These are phyloP conservation scores for Knufia petricola DNA, from an alignment of 2,329 filamentous ascomycete genomes.

Conservation along the genomic window DNA sequence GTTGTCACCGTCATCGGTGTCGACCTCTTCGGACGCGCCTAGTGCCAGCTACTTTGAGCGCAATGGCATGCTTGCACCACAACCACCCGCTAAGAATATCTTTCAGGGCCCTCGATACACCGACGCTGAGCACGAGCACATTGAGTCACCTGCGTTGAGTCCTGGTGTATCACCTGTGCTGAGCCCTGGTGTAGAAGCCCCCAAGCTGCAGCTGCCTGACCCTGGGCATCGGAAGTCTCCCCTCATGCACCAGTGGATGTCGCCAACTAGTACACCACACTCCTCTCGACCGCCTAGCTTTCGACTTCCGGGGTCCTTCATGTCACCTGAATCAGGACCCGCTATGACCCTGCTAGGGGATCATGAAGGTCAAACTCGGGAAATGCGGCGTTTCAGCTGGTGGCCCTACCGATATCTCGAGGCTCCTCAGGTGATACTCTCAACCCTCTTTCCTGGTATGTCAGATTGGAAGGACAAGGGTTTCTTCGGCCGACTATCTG, in stretches of 20 bases:
- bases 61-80: constrained; percentile 8
- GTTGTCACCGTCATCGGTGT: constrained; percentile 3
- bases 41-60: neutral
- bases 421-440: constrained; percentile 58
- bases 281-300: constrained; percentile 47
- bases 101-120: neutral
- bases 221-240: constrained; percentile 5
- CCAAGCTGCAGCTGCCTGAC: constrained; percentile 6
- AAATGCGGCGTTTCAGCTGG: constrained; percentile 49
- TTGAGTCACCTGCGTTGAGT: constrained; percentile 2
- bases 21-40: neutral
- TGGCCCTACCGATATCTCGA: constrained; percentile 73
- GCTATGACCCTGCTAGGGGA: constrained; percentile 26
- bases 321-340: constrained; percentile 38
- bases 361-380: constrained; percentile 29
- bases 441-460: constrained; percentile 79
- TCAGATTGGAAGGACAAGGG: constrained; percentile 71
- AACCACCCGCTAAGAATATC: neutral
- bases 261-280: neutral
- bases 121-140: neutral
- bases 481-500: constrained; percentile 75
- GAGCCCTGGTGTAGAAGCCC: constrained; percentile 8
- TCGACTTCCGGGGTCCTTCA: constrained; percentile 43
- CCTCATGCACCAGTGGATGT: neutral
- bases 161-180: constrained; percentile 1